Evolutionary conservation across 2,329 filamentous ascomycete genomes (phyloP).

Genomic region (Cladophialophora yegresii): DNA sequence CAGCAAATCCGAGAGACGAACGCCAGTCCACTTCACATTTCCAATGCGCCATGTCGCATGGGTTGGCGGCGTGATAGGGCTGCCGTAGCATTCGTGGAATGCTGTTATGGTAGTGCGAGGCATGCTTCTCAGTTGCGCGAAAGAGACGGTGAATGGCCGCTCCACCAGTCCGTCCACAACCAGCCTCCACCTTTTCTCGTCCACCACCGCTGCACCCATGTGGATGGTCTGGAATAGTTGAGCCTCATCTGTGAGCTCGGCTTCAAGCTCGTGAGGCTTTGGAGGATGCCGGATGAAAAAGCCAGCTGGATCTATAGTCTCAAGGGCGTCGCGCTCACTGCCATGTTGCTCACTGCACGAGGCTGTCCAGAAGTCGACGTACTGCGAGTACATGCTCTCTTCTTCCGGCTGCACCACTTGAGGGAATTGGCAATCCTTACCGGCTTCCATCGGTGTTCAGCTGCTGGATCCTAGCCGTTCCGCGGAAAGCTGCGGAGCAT

Average conservation of each 20-base stretch:
- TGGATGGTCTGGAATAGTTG: slow-evolving; percentile 44
- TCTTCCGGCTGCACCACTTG: neutral
- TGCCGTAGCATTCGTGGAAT: slow-evolving; percentile 45
- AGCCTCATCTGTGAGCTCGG: slow-evolving; percentile 37
- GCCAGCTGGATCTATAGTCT: slow-evolving; percentile 27
- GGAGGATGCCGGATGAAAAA: slow-evolving; percentile 37
- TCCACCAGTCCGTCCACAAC: slow-evolving; percentile 41
- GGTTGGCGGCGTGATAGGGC: slow-evolving; percentile 39
- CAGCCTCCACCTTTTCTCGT: slow-evolving; percentile 38
- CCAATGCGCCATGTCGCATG: slow-evolving; percentile 41
- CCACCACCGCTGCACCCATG: slow-evolving; percentile 41
- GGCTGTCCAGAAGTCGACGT: slow-evolving; percentile 22
- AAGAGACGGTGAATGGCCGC: slow-evolving; percentile 37
- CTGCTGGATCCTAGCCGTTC: neutral
- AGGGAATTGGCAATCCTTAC: neutral
- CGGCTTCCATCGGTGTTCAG: neutral
- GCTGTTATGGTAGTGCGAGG: slow-evolving; percentile 38
- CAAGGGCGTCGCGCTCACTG: slow-evolving; percentile 26
- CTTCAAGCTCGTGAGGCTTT: slow-evolving; percentile 37
- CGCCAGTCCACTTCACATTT: slow-evolving; percentile 44
- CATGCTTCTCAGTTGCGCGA: slow-evolving; percentile 37
- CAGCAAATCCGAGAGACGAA: slow-evolving; percentile 38
- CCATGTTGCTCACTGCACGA: neutral
- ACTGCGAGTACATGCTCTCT: slow-evolving; percentile 4
- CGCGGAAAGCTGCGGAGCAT: neutral